Evolutionary conservation across 2,329 filamentous ascomycete species (phyloP).

Genomic region (Talaromyces sp.): DNA sequence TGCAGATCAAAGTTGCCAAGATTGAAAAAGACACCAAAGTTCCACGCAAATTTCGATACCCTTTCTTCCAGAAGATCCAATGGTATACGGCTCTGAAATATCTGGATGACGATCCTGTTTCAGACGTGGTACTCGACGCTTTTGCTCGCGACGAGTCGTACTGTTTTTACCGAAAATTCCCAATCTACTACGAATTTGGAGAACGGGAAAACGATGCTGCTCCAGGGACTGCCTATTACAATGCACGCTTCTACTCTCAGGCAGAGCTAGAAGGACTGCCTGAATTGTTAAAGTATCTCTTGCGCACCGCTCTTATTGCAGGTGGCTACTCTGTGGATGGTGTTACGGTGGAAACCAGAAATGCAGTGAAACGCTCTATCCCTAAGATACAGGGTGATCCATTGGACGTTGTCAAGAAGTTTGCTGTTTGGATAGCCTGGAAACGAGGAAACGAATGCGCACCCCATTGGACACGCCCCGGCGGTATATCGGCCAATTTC

Average conservation of each 20-base stretch:
- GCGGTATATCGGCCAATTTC: slow-evolving; percentile 47
- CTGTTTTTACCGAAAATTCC: slow-evolving; percentile 49
- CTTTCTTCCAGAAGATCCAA: slow-evolving; percentile 64
- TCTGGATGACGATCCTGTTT: slow-evolving; percentile 60
- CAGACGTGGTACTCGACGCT: slow-evolving; percentile 49
- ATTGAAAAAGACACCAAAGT: slow-evolving; percentile 65
- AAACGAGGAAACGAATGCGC: slow-evolving; percentile 61
- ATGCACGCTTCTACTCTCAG: slow-evolving; percentile 59
- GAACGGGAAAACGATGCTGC: slow-evolving; percentile 48
- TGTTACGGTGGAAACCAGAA: slow-evolving; percentile 53
- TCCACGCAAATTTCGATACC: slow-evolving; percentile 61
- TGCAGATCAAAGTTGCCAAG: slow-evolving; percentile 61
- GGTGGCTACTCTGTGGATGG: slow-evolving; percentile 56
- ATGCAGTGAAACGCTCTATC: slow-evolving; percentile 58
- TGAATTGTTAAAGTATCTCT: slow-evolving; percentile 56
- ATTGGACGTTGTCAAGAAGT: slow-evolving; percentile 53
- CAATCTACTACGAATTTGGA: slow-evolving; percentile 56
- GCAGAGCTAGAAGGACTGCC: slow-evolving; percentile 57
- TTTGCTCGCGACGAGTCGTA: slow-evolving; percentile 52
- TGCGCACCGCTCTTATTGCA: slow-evolving; percentile 58
- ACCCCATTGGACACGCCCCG: slow-evolving; percentile 57
- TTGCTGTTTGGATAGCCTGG: slow-evolving; percentile 63
- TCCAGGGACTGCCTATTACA: slow-evolving; percentile 50
- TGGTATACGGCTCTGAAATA: slow-evolving; percentile 64
- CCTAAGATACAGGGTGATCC: slow-evolving; percentile 59